Conservation (phyloP, 345 rosid species). For the Noccaea caerulescens region DNA sequence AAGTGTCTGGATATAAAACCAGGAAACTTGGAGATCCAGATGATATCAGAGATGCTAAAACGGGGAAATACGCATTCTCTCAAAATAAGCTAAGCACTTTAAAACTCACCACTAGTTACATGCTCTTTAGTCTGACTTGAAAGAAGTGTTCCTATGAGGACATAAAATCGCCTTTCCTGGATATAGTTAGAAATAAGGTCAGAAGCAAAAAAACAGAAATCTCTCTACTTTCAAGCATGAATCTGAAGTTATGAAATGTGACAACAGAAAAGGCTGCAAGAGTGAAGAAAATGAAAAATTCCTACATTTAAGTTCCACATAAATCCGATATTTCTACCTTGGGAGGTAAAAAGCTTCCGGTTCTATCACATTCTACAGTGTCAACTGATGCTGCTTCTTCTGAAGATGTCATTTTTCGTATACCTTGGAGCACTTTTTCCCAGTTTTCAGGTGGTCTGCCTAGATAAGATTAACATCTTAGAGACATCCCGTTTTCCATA, state of each 20-base stretch:
- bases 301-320: conserved; percentile 10
- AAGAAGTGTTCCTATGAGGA: conserved; percentile 68
- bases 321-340: conserved; percentile 35
- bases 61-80: conserved; percentile 7
- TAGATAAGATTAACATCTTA: conserved; percentile 27
- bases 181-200: conserved; percentile 6
- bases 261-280: conserved; percentile 4
- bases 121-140: conserved; percentile 84
- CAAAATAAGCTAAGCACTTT: not conserved
- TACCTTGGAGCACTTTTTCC: conserved; percentile 44
- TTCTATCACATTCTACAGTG: conserved; percentile 37
- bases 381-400: conserved; percentile 32
- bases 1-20: conserved; percentile 18
- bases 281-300: not conserved
- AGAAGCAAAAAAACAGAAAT: conserved; percentile 26
- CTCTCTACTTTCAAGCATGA: not conserved
- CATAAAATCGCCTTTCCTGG: conserved; percentile 76
- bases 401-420: conserved; percentile 37
- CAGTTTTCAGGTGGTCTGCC: conserved; percentile 44
- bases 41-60: conserved; percentile 1
- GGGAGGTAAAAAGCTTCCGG: conserved; percentile 46
- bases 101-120: conserved; percentile 58
- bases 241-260: not conserved
- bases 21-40: conserved; percentile 15
- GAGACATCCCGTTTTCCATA: not conserved